These are phyloP conservation scores for Alternaria consortialis DNA, from an alignment of 2,329 filamentous ascomycete species.

Conservation along the genomic window DNA sequence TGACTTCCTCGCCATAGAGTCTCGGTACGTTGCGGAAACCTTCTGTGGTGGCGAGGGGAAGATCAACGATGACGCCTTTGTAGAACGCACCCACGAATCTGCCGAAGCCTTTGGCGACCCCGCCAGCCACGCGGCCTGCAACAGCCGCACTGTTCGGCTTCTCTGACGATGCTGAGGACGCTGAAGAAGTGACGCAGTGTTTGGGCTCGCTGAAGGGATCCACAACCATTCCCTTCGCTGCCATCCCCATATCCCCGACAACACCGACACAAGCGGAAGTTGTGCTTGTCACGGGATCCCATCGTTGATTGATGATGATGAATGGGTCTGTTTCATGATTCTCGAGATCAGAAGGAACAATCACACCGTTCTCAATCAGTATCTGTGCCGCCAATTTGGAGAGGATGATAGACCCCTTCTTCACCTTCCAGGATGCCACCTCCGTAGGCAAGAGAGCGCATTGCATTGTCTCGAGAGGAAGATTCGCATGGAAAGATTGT, in stretches of 20 bases:
- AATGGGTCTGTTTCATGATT: constrained; percentile 35
- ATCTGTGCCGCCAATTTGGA: constrained; percentile 37
- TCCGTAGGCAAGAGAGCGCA: constrained; percentile 33
- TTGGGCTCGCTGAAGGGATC: constrained; percentile 22
- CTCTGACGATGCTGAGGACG: background rate
- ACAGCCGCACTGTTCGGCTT: constrained; percentile 3
- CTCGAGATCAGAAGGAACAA: constrained; percentile 30
- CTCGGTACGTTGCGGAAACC: constrained; percentile 48
- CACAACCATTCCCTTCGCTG: constrained; percentile 65
- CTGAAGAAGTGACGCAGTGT: constrained; percentile 8
- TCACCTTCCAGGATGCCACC: constrained; percentile 37
- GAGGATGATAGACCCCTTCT: constrained; percentile 25
- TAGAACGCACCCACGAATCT: constrained; percentile 27
- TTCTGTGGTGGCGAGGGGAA: constrained; percentile 50
- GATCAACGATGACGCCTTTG: constrained; percentile 49
- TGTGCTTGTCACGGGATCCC: constrained; percentile 73
- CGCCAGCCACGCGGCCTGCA: constrained; percentile 22
- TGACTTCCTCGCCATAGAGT: constrained; percentile 50
- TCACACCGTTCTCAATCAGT: constrained; percentile 28
- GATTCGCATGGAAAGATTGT: constrained; percentile 37
- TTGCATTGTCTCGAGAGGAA: constrained; percentile 35
- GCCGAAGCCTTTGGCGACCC: constrained; percentile 29
- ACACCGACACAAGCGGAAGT: constrained; percentile 66
- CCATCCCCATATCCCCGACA: constrained; percentile 64
- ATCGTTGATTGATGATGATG: constrained; percentile 47